Percentiles rank a stretch among this genome's conserved stretches.
Conservation (phyloP, 768 basidiomycete species). For the Inosperma sp. region DNA sequence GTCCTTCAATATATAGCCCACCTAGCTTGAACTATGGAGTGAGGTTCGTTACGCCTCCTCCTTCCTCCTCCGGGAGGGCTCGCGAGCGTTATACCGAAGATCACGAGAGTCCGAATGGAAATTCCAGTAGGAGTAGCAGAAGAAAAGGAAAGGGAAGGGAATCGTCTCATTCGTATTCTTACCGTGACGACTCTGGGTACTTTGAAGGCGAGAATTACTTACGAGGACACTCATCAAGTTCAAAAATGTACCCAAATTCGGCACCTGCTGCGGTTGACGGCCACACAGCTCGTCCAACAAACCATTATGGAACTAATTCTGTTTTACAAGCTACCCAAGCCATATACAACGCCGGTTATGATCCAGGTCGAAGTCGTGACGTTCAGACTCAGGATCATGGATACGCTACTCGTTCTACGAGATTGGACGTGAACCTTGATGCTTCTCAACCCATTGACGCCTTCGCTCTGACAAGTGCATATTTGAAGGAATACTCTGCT, state of each 20-base stretch:
- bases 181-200: conserved; percentile 7
- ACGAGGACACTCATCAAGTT: background rate
- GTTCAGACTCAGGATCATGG: background rate
- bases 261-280: background rate
- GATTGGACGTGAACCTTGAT: conserved; percentile 11
- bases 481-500: conserved; percentile 17
- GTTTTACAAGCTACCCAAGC: too few relatives aligned
- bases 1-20: background rate
- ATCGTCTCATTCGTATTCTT: conserved; percentile 4
- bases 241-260: conserved; percentile 1
- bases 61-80: conserved; percentile 9
- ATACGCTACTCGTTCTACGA: conserved; percentile 7
- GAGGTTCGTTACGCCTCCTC: conserved; percentile 11
- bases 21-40: conserved; percentile 1
- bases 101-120: conserved; percentile 8
- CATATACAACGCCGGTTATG: background rate
- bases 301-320: conserved; percentile 1
- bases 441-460: conserved; percentile 16
- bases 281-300: background rate
- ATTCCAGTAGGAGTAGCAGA: background rate
- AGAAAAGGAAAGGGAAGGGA: conserved; percentile 3
- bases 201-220: conserved; percentile 6
- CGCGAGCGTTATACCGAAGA: conserved; percentile 11
- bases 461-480: conserved; percentile 13
- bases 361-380: background rate